A percentile compares a stretch with the other conserved stretches of the same genome.
Conservation (phyloP, 805 yeast genomes). For the Candida dendrica region DNA sequence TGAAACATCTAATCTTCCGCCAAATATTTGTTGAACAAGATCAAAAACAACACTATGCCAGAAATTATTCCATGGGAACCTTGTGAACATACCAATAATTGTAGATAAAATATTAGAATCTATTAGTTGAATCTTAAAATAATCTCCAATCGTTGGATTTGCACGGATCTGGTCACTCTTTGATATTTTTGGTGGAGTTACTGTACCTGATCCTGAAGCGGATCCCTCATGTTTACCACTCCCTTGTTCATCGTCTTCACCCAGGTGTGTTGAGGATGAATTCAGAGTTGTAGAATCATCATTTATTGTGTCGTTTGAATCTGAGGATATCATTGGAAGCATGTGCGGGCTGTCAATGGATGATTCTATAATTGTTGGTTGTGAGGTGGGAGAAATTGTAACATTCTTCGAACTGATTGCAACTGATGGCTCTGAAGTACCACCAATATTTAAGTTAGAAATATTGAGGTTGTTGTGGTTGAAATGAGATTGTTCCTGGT, state of each 20-base stretch:
- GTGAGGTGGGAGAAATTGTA: conserved; percentile 18
- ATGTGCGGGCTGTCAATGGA: neutral
- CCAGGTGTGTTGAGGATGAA: neutral
- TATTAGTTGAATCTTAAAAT: conserved; percentile 57
- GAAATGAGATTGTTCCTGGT: neutral
- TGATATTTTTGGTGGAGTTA: conserved; percentile 1
- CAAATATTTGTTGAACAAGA: conserved; percentile 72
- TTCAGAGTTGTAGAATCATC: neutral
- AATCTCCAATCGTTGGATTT: conserved; percentile 64
- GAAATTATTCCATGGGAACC: conserved; percentile 78
- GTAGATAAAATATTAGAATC: conserved; percentile 56
- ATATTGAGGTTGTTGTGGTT: conserved; percentile 11
- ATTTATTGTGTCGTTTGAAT: conserved; percentile 9
- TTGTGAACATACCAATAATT: conserved; percentile 61
- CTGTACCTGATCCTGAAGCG: neutral
- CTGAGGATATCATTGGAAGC: neutral
- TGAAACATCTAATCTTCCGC: conserved; percentile 68
- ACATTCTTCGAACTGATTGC: conserved; percentile 18
- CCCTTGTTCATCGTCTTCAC: neutral
- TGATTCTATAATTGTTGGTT: conserved; percentile 4
- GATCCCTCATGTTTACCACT: too few relatives aligned
- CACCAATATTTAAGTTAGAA: conserved; percentile 19
- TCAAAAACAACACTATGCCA: conserved; percentile 84
- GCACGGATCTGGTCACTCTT: conserved; percentile 31
- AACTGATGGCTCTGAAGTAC: conserved; percentile 22